Conservation (phyloP, 177 flowering plant species). For the Tripterygium wilfordii region DNA sequence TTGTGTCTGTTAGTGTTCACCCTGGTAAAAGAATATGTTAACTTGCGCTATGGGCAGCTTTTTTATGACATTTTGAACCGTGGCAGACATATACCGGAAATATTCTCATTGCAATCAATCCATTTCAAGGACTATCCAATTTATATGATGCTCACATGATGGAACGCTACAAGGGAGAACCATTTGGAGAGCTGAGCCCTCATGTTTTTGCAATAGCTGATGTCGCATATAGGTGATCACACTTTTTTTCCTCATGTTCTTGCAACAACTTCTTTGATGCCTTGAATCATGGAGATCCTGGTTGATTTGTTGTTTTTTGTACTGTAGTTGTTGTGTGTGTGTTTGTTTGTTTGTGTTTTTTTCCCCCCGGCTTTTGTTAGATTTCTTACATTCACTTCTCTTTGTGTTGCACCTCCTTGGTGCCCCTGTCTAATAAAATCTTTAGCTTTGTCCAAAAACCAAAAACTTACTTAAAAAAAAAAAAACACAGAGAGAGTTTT, state of each 20-base stretch:
- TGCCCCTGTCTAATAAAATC: no score
- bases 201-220: slow-evolving; percentile 62
- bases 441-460: no score
- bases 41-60: slow-evolving; percentile 2
- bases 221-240: slow-evolving; percentile 38
- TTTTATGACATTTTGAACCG: slow-evolving; percentile 11
- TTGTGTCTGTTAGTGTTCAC: slow-evolving; percentile 1
- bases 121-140: slow-evolving; percentile 42
- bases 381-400: no score
- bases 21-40: neutral
- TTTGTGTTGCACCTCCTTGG: no score
- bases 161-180: slow-evolving; percentile 44
- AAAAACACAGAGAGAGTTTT: no score
- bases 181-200: slow-evolving; percentile 40
- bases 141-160: slow-evolving; percentile 35
- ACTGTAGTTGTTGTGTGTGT: neutral
- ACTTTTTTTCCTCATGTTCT: neutral
- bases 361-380: no score
- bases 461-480: no score
- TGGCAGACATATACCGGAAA: slow-evolving; percentile 57
- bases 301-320: no score
- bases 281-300: neutral
- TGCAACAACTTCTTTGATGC: no score
- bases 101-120: slow-evolving; percentile 54
- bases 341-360: neutral